Conservation (phyloP, 441 rosid species). For the Erodium chrysanthum region DNA sequence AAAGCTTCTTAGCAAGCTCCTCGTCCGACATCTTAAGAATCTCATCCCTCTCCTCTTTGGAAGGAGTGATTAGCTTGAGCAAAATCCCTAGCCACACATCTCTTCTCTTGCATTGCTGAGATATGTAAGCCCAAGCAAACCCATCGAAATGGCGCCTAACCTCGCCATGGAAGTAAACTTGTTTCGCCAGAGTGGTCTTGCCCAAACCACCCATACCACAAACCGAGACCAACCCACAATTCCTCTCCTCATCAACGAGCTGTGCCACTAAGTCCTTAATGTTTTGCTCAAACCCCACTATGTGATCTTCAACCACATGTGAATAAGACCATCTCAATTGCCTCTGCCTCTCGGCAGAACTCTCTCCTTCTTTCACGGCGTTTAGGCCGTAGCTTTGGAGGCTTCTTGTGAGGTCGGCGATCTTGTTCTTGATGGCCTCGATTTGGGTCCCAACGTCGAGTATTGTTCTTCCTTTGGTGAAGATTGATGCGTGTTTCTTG, state of each 20-base stretch:
- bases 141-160: conserved; percentile 19
- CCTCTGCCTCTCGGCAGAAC: neutral
- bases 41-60: conserved; percentile 14
- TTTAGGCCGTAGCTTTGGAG: neutral
- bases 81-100: conserved; percentile 21
- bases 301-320: conserved; percentile 14
- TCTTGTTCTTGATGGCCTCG: neutral
- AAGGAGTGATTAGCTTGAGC: conserved; percentile 15
- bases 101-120: conserved; percentile 20
- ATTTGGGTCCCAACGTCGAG: neutral
- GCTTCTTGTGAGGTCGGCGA: neutral
- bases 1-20: conserved; percentile 17
- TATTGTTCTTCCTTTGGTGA: neutral
- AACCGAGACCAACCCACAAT: conserved; percentile 13
- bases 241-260: conserved; percentile 4
- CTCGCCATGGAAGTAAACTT: neutral
- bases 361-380: neutral
- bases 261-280: conserved; percentile 1
- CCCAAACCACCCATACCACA: conserved; percentile 3
- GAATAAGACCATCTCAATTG: conserved; percentile 4
- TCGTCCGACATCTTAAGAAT: conserved; percentile 15
- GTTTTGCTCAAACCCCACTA: conserved; percentile 14
- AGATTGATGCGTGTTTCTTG: neutral
- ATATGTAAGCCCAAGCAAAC: conserved; percentile 28
- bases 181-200: neutral